Percentiles rank a stretch among this genome's conserved stretches.
Evolutionary conservation across 306 rosid species (phyloP).

Genomic region (Vachellia pachyceras): DNA sequence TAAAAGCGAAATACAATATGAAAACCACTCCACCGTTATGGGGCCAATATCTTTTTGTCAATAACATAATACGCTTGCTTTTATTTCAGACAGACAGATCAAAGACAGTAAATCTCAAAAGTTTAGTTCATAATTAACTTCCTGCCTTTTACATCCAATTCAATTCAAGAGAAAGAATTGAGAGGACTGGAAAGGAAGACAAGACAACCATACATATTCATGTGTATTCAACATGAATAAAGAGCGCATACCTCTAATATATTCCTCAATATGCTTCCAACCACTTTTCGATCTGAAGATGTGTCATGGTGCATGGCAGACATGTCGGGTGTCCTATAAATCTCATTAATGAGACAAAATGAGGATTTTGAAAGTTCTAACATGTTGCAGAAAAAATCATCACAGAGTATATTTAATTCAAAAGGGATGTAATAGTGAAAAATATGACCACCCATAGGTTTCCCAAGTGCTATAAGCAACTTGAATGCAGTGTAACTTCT

Average conservation of each 20-base stretch:
- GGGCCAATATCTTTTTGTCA: neutral
- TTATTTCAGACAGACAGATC: constrained; percentile 6
- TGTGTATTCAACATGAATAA: neutral
- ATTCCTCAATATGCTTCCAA: constrained; percentile 71
- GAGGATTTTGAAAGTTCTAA: constrained; percentile 32
- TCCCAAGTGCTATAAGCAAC: neutral
- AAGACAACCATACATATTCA: neutral
- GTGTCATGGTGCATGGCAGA: constrained; percentile 88
- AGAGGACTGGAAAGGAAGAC: constrained; percentile 23
- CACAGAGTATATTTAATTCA: constrained; percentile 19
- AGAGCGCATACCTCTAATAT: constrained; percentile 68
- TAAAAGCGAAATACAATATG: constrained; percentile 25
- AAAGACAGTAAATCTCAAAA: neutral
- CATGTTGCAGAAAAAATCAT: neutral
- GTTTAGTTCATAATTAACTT: constrained; percentile 23
- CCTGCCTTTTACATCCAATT: neutral
- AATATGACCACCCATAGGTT: neutral
- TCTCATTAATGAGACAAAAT: constrained; percentile 26
- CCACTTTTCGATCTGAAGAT: constrained; percentile 80
- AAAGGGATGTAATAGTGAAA: constrained; percentile 20
- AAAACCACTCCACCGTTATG: constrained; percentile 15
- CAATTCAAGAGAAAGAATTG: constrained; percentile 5
- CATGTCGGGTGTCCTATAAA: constrained; percentile 89
- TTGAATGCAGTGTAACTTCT: neutral
- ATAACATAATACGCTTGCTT: constrained; percentile 9